A percentile compares a stretch with the other conserved stretches of the same genome.
phyloP scores from a whole-genome alignment of 139 green algal species.

The Tetraselmis chui region DNA sequence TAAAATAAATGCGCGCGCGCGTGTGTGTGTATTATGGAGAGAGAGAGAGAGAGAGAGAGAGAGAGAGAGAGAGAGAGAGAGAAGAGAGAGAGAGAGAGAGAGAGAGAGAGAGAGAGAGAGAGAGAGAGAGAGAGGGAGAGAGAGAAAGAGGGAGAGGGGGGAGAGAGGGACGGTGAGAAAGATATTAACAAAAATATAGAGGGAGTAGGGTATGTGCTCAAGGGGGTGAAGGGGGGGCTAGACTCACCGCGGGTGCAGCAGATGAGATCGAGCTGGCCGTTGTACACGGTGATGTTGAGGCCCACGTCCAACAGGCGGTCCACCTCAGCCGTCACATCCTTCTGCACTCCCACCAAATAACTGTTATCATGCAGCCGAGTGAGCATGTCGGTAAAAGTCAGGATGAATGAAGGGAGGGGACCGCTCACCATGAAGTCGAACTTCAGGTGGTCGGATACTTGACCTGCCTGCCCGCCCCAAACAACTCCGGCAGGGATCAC shows the following conservation, averaged over 20 bases:
- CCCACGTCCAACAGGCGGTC: conserved; percentile 8
- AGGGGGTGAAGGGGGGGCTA: too few species aligned
- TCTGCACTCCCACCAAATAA: neutral
- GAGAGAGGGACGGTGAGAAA: neutral
- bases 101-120: neutral
- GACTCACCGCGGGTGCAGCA: conserved; percentile 16
- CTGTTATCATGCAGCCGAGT: too few species aligned
- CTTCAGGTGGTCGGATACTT: neutral
- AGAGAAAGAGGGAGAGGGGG: neutral
- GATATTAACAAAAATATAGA: too few species aligned
- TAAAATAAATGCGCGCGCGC: too few species aligned
- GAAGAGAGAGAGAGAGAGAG: too few species aligned
- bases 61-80: too few species aligned
- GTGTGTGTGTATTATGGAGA: too few species aligned
- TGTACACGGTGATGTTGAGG: conserved; percentile 14
- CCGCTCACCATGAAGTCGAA: conserved; percentile 9
- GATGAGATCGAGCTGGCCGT: conserved; percentile 24
- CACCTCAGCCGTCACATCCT: conserved; percentile 3
- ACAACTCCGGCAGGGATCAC: neutral
- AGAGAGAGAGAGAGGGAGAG: neutral
- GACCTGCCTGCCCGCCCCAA: conserved; percentile 3
- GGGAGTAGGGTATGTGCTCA: too few species aligned
- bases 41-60: too few species aligned
- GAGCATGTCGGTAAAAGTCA: too few species aligned
- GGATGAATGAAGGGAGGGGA: neutral